Conservation (phyloP, 1,139 yeast genomes). For the Meyerozyma elateridarum region DNA sequence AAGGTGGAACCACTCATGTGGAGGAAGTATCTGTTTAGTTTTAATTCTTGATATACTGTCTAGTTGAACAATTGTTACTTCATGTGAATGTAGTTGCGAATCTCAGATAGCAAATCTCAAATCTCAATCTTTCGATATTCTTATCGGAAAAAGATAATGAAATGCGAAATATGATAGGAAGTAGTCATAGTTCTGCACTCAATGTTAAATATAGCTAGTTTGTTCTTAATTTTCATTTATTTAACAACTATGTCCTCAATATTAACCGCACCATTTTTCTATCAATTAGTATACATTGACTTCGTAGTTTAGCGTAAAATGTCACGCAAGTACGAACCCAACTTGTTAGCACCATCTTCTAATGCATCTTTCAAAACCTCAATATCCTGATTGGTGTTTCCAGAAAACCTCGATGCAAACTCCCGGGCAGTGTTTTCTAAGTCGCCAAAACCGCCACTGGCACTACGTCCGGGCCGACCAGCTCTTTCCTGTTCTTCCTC, state of each 20-base stretch:
- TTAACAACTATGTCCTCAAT: background rate
- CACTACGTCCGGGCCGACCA: conserved; percentile 16
- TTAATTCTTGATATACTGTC: too few relatives aligned
- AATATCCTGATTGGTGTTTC: conserved; percentile 82
- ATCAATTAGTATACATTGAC: background rate
- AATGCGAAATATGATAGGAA: too few relatives aligned
- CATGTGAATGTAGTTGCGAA: too few relatives aligned
- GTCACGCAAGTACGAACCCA: conserved; percentile 81
- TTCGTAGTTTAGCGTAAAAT: conserved; percentile 47
- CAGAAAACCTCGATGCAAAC: conserved; percentile 62
- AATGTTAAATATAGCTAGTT: too few relatives aligned
- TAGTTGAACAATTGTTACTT: too few relatives aligned
- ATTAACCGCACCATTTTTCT: too few relatives aligned
- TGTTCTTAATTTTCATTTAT: too few relatives aligned
- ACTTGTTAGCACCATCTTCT: conserved; percentile 88
- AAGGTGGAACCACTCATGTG: conserved; percentile 22
- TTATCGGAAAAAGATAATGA: too few relatives aligned
- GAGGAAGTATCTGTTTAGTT: conserved; percentile 20
- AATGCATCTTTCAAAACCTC: conserved; percentile 87
- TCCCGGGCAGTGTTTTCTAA: conserved; percentile 62
- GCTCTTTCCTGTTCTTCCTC: conserved; percentile 57
- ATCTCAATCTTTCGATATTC: too few relatives aligned
- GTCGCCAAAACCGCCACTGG: conserved; percentile 25
- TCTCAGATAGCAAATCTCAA: too few relatives aligned
- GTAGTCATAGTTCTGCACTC: too few relatives aligned